A percentile compares a stretch with the other conserved stretches of the same genome.
These are phyloP conservation scores for Yamadazyma sp. DNA, from an alignment of 1,139 yeast genomes.

Conservation along the genomic window DNA sequence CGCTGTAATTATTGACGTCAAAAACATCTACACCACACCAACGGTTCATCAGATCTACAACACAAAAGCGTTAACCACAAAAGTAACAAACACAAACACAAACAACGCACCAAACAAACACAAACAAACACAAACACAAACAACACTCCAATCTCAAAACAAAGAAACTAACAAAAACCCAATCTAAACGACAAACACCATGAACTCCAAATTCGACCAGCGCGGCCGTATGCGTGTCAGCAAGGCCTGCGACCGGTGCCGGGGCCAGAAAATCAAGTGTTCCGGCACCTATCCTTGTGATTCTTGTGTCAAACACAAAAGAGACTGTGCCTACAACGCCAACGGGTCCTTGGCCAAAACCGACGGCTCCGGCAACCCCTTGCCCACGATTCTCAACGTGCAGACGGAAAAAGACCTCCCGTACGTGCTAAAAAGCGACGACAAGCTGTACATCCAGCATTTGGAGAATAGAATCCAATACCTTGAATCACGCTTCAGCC, in stretches of 20 bases:
- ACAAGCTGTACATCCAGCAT: slow-evolving; percentile 26
- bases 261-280: slow-evolving; percentile 62
- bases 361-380: neutral
- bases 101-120: too few species aligned
- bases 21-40: too few species aligned
- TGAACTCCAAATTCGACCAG: neutral
- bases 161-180: too few species aligned
- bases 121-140: too few species aligned
- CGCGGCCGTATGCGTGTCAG: slow-evolving; percentile 43
- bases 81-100: too few species aligned
- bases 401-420: slow-evolving; percentile 15
- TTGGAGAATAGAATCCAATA: slow-evolving; percentile 43
- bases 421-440: slow-evolving; percentile 11
- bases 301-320: slow-evolving; percentile 46
- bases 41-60: too few species aligned
- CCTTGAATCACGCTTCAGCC: slow-evolving; percentile 33
- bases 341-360: slow-evolving; percentile 7
- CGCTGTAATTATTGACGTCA: too few species aligned
- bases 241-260: slow-evolving; percentile 62
- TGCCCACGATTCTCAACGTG: slow-evolving; percentile 14
- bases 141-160: too few species aligned
- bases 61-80: too few species aligned
- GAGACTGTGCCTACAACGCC: slow-evolving; percentile 35
- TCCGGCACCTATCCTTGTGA: slow-evolving; percentile 57
- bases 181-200: too few species aligned